phyloP scores from a whole-genome alignment of 1,284 basidiomycete species.

The Mrakiaceae sp. region DNA sequence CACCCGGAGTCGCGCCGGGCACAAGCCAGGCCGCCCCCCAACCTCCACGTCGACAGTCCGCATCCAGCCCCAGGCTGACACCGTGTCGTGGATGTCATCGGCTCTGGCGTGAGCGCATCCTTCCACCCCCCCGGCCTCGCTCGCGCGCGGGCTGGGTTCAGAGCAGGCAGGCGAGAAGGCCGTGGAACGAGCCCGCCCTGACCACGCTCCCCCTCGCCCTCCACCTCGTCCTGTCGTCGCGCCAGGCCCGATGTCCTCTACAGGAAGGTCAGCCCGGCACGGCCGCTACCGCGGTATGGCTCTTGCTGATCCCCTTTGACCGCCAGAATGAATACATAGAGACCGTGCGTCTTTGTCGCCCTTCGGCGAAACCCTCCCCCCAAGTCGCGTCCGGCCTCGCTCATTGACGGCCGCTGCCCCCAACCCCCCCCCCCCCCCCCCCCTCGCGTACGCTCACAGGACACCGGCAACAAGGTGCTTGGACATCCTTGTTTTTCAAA shows the following conservation, averaged over 20 bases:
- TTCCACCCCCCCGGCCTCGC: neutral
- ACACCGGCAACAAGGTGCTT: slow-evolving; percentile 13
- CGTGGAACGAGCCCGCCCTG: too few species aligned
- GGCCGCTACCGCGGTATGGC: too few species aligned
- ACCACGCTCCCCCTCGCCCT: too few species aligned
- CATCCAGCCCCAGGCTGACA: too few species aligned
- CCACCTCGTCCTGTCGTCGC: too few species aligned
- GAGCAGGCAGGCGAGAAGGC: too few species aligned
- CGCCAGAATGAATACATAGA: slow-evolving; percentile 14
- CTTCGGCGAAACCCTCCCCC: too few species aligned
- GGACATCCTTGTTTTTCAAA: too few species aligned
- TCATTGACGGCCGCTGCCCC: neutral
- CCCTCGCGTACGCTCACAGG: neutral
- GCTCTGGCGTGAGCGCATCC: neutral
- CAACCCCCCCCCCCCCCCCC: neutral
- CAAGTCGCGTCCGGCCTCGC: too few species aligned
- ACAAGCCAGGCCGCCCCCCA: neutral
- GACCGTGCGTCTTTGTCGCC: slow-evolving; percentile 1
- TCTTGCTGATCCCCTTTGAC: neutral
- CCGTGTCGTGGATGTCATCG: too few species aligned
- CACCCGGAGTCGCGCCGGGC: too few species aligned
- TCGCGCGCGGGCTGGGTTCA: neutral
- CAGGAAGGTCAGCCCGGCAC: slow-evolving; percentile 2
- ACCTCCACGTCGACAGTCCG: neutral
- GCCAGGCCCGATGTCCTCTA: slow-evolving; percentile 2